Base-by-base conservation (phyloP, 305 asterid species). In the Solanum chacoense region DNA sequence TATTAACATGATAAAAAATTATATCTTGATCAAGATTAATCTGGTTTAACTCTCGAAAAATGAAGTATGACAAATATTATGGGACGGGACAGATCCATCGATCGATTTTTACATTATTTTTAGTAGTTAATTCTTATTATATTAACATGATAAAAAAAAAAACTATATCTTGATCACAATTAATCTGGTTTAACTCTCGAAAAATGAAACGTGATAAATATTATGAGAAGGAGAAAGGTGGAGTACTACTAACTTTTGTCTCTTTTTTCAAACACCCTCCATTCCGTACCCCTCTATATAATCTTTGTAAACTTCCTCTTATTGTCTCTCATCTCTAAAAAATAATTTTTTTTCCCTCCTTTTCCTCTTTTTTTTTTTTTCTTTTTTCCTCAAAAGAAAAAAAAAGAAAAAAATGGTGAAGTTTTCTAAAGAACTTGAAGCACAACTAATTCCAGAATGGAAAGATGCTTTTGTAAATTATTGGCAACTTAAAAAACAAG, bases 371-470 rank as follows among this genome's bases (percentile, higher is more conserved):
- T 88, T 73, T 74, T 85, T 37, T 11, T 65, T 40, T 73, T 76
- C 85, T 37, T 11, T 50, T 4, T 89, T 5, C 69, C 10, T 63
- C 29, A 36, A 12, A 77, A 11, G 1, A 11, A 31, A 90, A 59
- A 16, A 31, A 6, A 14, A 31, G 31, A 18, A 88, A 69, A 24
- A 74, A 87, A 96, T 96, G 99, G 99, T 96, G 90, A 96, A 96
- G 92, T 96, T 96, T 89, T 95, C 99, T 0, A 96, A 95, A 88
- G 95, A 94, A 93, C 94, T 96, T 2, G 98, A 96, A 90, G 98
- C 98, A 11, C 96, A 95, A 76, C 95, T 95, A 79, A 96, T 96
- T 16, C 99, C 99, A 7, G 99, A 95, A 90, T 96, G 99, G 99
- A 95, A 94, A 35, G 96, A 96, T 20, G 99, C 98, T 11, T 95